Conservation (phyloP, 2,329 filamentous ascomycete genomes). For the Chaetomiaceae sp. region DNA sequence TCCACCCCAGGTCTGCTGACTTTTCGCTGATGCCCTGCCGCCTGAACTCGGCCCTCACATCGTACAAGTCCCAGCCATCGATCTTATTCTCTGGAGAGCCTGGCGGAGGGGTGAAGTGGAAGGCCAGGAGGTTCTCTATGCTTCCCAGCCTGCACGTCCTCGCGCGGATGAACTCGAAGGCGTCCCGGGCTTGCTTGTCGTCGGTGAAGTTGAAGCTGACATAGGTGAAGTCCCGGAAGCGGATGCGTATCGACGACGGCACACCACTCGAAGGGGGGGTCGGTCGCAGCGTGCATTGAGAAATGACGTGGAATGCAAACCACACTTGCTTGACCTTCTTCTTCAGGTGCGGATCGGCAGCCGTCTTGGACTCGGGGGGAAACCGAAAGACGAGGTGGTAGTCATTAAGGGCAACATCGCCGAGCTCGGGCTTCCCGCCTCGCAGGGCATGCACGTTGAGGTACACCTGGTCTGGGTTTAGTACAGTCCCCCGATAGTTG, state of each 20-base stretch:
- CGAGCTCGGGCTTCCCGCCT: constrained; percentile 28
- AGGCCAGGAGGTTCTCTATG: constrained; percentile 88
- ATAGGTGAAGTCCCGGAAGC: constrained; percentile 90
- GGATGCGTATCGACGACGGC: constrained; percentile 76
- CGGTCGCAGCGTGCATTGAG: constrained; percentile 71
- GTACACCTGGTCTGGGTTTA: constrained; percentile 23
- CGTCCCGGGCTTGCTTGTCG: constrained; percentile 71
- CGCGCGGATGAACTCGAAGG: constrained; percentile 78
- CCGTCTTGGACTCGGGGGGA: constrained; percentile 32
- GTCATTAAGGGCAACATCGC: constrained; percentile 28
- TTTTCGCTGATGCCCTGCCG: constrained; percentile 84
- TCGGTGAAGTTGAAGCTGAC: constrained; percentile 83
- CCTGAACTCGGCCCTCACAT: constrained; percentile 78
- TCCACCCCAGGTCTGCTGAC: constrained; percentile 74
- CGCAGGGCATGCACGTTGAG: constrained; percentile 26
- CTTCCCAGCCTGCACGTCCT: constrained; percentile 77
- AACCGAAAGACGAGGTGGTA: constrained; percentile 54
- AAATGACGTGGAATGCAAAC: constrained; percentile 93
- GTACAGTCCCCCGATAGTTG: constrained; percentile 1
- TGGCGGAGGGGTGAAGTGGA: constrained; percentile 71
- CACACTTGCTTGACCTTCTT: constrained; percentile 62
- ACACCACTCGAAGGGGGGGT: constrained; percentile 65
- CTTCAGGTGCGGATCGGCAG: constrained; percentile 20
- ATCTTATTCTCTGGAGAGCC: constrained; percentile 60
- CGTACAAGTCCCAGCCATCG: constrained; percentile 80